Percentiles rank a stretch among this genome's conserved stretches.
Conservation (phyloP, 306 rosid genomes). For the Hippophae rhamnoides region DNA sequence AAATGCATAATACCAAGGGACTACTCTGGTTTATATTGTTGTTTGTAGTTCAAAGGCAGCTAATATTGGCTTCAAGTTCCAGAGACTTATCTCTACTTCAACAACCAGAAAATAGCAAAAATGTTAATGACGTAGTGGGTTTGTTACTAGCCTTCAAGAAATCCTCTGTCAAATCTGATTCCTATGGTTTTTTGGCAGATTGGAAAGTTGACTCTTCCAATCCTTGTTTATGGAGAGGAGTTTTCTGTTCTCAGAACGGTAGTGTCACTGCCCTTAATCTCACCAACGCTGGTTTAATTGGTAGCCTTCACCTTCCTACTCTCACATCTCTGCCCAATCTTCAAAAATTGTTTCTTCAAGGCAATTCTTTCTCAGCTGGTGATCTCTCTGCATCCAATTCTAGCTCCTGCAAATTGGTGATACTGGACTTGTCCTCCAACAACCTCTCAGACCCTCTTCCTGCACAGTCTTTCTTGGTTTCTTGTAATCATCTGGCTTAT, state of each 20-base stretch:
- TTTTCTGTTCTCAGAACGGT: conserved; percentile 38
- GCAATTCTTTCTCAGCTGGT: conserved; percentile 33
- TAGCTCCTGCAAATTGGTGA: conserved; percentile 29
- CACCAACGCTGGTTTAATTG: conserved; percentile 38
- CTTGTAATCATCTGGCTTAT: conserved; percentile 23
- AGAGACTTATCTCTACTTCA: conserved; percentile 12
- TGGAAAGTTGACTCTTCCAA: conserved; percentile 28
- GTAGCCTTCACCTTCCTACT: conserved; percentile 32
- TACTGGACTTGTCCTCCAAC: conserved; percentile 52
- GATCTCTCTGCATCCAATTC: conserved; percentile 16
- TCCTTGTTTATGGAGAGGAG: conserved; percentile 38
- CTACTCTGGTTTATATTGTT: conserved; percentile 15
- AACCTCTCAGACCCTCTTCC: conserved; percentile 35
- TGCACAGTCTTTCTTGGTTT: conserved; percentile 4
- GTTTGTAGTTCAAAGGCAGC: conserved; percentile 10
- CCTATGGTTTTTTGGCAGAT: conserved; percentile 30
- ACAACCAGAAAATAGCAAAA: neutral
- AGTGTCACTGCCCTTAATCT: conserved; percentile 35
- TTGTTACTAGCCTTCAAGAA: conserved; percentile 38
- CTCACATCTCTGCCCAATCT: conserved; percentile 40
- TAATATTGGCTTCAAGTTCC: conserved; percentile 11
- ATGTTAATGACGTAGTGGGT: conserved; percentile 3
- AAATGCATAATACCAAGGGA: conserved; percentile 1
- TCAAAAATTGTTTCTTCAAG: conserved; percentile 23
- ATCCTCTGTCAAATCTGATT: conserved; percentile 40